Conservation (phyloP, 2,329 filamentous ascomycete species). For the Camillea tinctor region DNA sequence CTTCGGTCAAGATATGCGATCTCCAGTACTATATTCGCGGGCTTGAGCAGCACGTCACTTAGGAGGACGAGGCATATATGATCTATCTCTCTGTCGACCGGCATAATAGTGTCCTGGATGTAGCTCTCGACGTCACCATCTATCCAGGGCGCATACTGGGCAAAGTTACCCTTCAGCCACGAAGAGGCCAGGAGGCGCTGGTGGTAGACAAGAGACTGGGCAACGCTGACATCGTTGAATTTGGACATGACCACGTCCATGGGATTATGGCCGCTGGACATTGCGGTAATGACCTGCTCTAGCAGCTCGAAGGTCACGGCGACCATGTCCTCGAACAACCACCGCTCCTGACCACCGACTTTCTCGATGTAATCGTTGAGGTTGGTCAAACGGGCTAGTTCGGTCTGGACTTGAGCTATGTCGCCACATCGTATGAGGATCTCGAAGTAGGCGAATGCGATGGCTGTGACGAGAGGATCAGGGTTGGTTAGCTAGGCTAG, state of each 20-base stretch:
- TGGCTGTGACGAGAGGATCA: slow-evolving; percentile 54
- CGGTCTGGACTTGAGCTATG: slow-evolving; percentile 62
- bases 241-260: slow-evolving; percentile 54
- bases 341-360: slow-evolving; percentile 68
- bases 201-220: slow-evolving; percentile 82
- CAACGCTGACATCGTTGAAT: slow-evolving; percentile 71
- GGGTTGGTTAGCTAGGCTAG: slow-evolving; percentile 9
- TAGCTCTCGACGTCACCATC: slow-evolving; percentile 56
- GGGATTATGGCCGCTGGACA: slow-evolving; percentile 59
- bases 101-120: slow-evolving; percentile 68
- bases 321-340: slow-evolving; percentile 79
- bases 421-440: slow-evolving; percentile 70
- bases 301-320: slow-evolving; percentile 72
- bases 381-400: slow-evolving; percentile 69
- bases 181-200: slow-evolving; percentile 78
- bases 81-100: slow-evolving; percentile 81
- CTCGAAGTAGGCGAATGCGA: slow-evolving; percentile 93
- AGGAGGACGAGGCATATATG: slow-evolving; percentile 80
- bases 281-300: slow-evolving; percentile 57
- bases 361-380: slow-evolving; percentile 69
- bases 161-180: slow-evolving; percentile 74
- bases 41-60: slow-evolving; percentile 75
- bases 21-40: slow-evolving; percentile 75
- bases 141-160: slow-evolving; percentile 71
- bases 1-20: slow-evolving; percentile 91